phyloP scores from a whole-genome alignment of 1,139 yeast genomes.

The Saccharomycopsis crataegensis region DNA sequence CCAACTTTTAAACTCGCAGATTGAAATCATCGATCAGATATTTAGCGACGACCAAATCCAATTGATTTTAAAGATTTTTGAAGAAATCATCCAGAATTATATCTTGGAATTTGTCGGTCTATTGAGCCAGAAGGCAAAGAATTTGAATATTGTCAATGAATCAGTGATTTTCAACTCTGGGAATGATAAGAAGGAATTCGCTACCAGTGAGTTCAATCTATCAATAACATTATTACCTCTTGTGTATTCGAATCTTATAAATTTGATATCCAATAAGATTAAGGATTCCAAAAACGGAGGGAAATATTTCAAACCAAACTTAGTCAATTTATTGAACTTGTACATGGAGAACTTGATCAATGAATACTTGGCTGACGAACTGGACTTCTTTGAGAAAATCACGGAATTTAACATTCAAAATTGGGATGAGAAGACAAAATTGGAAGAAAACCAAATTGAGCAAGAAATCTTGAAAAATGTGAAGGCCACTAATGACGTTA shows the following conservation, averaged over 20 bases:
- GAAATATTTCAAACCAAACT: conserved; percentile 29
- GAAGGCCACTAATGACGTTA: conserved; percentile 6
- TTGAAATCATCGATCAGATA: conserved; percentile 31
- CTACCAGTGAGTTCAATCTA: conserved; percentile 9
- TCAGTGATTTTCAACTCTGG: conserved; percentile 9
- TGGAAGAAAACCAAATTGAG: conserved; percentile 37
- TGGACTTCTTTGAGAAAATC: conserved; percentile 26
- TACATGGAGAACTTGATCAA: conserved; percentile 40
- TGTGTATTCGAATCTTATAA: conserved; percentile 22
- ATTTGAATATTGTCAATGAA: conserved; percentile 16
- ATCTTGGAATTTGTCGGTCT: conserved; percentile 25
- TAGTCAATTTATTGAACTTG: conserved; percentile 37
- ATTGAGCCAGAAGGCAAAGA: conserved; percentile 9
- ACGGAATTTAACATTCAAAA: conserved; percentile 17
- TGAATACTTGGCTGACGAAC: conserved; percentile 45
- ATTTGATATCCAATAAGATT: conserved; percentile 29
- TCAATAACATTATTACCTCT: conserved; percentile 22
- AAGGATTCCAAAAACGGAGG: conserved; percentile 30
- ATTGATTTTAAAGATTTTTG: conserved; percentile 29
- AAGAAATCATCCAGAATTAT: conserved; percentile 29
- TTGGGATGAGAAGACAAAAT: conserved; percentile 31
- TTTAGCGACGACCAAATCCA: conserved; percentile 26
- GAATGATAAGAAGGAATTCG: neutral
- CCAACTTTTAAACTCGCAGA: conserved; percentile 27
- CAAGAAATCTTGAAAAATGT: conserved; percentile 24